Base-by-base conservation (phyloP, 805 yeast species). In the Ogataea henricii region DNA sequence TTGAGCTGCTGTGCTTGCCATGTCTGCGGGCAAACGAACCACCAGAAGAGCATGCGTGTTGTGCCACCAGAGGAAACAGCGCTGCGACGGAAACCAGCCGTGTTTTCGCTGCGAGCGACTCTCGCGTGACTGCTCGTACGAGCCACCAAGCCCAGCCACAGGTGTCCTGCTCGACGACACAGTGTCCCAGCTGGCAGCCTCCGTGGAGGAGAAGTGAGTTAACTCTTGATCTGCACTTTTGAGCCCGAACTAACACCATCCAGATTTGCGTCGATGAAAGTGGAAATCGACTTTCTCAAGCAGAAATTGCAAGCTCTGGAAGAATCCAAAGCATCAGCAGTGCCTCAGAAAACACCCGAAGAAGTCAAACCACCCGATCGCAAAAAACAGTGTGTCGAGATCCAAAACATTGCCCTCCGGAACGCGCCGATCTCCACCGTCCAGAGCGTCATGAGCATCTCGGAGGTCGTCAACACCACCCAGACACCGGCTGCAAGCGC, bases 381-480 rank as follows among this genome's bases (percentile, higher is more conserved):
- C 8, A 46, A 50, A 18, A 38, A 41, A 17, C 45, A 41, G 14
- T 40, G 39, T 23, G 50, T 53, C 35, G 48, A 45, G 3, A 50
- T 53, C 25, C 49, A 50, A 26, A 43, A 43, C 29, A 53, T 53
- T 4, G 40, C 48, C 2, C 50, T 53, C 7, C 37, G 46, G 17
- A 40, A 44, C 22, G 54, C 56, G 2, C 56, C 56, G 8, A 53
- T 53, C 46, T 41, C 43, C 9, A 53, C 56, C 10, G 50, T 53
- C 10, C 56, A 53, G 29, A 50, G 50, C 39, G 49, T 39, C 6
- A 43, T 48, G 40, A 48, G 32, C 29, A 41, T 37, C 10, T 48
- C 55, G 2, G 40, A 36, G 4, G 40, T 36, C 18, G 41, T 35
- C 18, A 12, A 17, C 10, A 14, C 25, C 5, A 32, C 13, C 7